Conservation (phyloP, 2,329 filamentous ascomycete species). For the Drechslera avenae region DNA sequence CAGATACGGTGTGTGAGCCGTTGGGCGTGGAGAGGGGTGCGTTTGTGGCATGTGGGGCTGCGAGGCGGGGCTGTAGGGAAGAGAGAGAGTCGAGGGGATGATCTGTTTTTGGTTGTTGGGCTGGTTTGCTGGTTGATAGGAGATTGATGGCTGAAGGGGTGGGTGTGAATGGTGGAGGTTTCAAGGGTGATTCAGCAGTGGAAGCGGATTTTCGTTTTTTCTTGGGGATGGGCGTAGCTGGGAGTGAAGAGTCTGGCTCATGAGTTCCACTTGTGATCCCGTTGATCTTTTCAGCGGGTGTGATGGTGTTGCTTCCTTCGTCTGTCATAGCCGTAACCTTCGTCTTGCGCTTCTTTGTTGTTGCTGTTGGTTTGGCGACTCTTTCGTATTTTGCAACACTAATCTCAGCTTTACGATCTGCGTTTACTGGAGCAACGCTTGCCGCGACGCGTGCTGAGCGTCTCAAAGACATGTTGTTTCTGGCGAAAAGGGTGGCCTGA, state of each 20-base stretch:
- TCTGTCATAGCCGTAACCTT: conserved; percentile 9
- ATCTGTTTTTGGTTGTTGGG: neutral
- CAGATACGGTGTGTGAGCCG: conserved; percentile 64
- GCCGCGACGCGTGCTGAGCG: conserved; percentile 57
- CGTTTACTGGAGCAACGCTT: conserved; percentile 23
- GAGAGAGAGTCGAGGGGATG: conserved; percentile 35
- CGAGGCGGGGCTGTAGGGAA: conserved; percentile 57
- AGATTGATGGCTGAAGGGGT: conserved; percentile 57
- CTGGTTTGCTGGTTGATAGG: conserved; percentile 42
- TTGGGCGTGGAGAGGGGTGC: conserved; percentile 73
- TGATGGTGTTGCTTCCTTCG: conserved; percentile 1
- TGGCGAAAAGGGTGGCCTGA: conserved; percentile 19
- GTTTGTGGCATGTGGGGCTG: conserved; percentile 69
- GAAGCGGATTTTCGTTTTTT: conserved; percentile 30
- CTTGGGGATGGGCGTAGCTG: conserved; percentile 42
- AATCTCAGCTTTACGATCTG: conserved; percentile 21
- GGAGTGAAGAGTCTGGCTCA: neutral
- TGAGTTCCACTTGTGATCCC: neutral
- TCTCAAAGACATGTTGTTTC: conserved; percentile 56
- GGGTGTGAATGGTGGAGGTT: conserved; percentile 45
- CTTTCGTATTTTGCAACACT: conserved; percentile 18
- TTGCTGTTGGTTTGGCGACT: conserved; percentile 11
- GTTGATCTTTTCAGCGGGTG: neutral
- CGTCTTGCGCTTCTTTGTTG: conserved; percentile 35
- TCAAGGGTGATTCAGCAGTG: conserved; percentile 18